These are phyloP conservation scores for Acanthamoeba triangularis DNA, from an alignment of 208 protist genomes.

Conservation along the genomic window DNA sequence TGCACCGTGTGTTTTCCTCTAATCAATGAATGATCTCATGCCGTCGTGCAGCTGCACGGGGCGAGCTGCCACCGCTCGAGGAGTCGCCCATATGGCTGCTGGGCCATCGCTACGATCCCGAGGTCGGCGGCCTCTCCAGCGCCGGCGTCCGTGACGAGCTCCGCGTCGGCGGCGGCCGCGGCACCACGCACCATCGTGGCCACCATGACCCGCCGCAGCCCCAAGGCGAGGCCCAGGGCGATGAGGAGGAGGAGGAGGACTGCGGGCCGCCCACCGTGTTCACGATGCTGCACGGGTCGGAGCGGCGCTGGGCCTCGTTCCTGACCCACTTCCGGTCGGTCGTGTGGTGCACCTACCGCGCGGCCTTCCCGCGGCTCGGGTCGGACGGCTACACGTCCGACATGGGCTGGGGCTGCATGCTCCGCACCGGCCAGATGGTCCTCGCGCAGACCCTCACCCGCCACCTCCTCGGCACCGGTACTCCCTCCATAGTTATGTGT, in stretches of 20 bases:
- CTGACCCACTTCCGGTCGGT: conserved; percentile 17
- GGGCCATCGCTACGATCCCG: conserved; percentile 16
- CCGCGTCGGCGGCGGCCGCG: background rate
- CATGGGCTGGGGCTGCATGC: conserved; percentile 94
- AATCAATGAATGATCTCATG: background rate
- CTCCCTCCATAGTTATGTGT: no score
- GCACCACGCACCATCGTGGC: background rate
- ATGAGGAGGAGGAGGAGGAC: background rate
- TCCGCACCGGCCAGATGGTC: conserved; percentile 86
- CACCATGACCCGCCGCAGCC: background rate
- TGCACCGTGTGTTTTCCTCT: no score
- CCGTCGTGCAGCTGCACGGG: background rate
- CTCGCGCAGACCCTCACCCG: no score
- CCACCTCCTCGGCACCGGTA: no score
- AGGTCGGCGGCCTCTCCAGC: background rate
- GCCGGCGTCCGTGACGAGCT: background rate
- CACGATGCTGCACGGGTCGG: conserved; percentile 17
- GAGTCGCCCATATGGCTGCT: conserved; percentile 26
- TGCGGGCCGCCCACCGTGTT: conserved; percentile 4
- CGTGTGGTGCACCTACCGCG: conserved; percentile 72
- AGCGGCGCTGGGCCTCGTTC: conserved; percentile 31
- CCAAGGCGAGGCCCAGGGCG: no score
- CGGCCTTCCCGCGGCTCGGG: conserved; percentile 49
- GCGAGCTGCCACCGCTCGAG: background rate
- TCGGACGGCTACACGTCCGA: conserved; percentile 85